phyloP scores from a whole-genome alignment of 176 grass and related monocot species.

The Hsuehochloa calcarea region DNA sequence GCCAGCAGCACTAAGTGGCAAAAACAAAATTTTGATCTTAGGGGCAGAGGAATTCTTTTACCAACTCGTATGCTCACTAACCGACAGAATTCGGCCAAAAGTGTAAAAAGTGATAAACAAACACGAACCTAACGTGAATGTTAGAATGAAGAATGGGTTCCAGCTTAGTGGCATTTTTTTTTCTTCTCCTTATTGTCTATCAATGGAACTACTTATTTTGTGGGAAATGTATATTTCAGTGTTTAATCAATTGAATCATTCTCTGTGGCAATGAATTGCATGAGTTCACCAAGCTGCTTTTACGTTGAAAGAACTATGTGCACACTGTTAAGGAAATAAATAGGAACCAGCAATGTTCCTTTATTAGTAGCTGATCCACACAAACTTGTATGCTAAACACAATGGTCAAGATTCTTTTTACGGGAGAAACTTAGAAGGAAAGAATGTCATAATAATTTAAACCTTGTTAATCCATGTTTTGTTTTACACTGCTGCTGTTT shows the following conservation, averaged over 20 bases:
- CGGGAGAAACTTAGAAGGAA: conserved; percentile 5
- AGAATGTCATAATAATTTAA: neutral
- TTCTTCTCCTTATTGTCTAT: neutral
- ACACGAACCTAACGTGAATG: neutral
- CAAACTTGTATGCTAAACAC: neutral
- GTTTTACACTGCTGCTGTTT: neutral
- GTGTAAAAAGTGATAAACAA: neutral
- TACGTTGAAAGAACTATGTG: neutral
- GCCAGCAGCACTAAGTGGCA: neutral
- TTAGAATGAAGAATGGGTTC: neutral
- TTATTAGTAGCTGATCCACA: neutral
- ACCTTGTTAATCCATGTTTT: neutral
- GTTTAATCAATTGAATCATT: conserved; percentile 5
- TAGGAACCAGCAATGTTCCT: neutral
- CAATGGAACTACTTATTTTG: neutral
- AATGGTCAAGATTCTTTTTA: neutral
- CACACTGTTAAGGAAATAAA: neutral
- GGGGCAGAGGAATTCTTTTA: neutral
- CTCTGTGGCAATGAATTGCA: neutral
- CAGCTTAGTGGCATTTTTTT: neutral
- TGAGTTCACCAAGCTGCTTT: neutral
- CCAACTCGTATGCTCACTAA: neutral
- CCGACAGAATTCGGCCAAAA: neutral
- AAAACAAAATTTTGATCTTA: conserved; percentile 12
- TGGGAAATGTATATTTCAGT: neutral